Conservation (phyloP, 371 early-diverging fungal genomes). For the Antonospora locustae region DNA sequence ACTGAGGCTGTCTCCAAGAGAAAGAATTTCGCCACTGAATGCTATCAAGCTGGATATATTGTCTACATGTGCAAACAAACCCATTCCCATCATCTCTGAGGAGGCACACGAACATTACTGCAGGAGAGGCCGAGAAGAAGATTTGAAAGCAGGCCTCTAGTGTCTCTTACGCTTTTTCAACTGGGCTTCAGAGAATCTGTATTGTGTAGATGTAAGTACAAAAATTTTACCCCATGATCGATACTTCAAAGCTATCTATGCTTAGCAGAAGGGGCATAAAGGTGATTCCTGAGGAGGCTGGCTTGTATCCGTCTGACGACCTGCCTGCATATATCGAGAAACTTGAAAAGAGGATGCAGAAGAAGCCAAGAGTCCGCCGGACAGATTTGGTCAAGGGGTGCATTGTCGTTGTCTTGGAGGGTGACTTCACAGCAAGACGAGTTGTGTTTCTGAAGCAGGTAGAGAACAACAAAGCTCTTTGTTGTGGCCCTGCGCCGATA, state of each 20-base stretch:
- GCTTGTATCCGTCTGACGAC: constrained; percentile 37
- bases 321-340: constrained; percentile 41
- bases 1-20: constrained; percentile 10
- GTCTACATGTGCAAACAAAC: no score
- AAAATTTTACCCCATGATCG: no score
- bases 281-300: constrained; percentile 21
- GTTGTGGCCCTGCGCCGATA: constrained; percentile 29
- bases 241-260: no score
- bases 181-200: no score
- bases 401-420: constrained; percentile 51
- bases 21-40: constrained; percentile 17
- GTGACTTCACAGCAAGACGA: constrained; percentile 32
- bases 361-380: constrained; percentile 25
- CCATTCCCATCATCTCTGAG: no score
- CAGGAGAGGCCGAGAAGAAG: no score
- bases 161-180: no score
- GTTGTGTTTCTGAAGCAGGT: constrained; percentile 37
- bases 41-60: constrained; percentile 1
- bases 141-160: no score
- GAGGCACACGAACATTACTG: no score
- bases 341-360: constrained; percentile 16
- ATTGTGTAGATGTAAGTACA: no score
- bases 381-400: constrained; percentile 39
- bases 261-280: constrained; percentile 14
- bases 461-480: constrained; percentile 37